Evolutionary conservation across 495 filamentous ascomycete genomes (phyloP).

Genomic region (Penicillium cinerascens): DNA sequence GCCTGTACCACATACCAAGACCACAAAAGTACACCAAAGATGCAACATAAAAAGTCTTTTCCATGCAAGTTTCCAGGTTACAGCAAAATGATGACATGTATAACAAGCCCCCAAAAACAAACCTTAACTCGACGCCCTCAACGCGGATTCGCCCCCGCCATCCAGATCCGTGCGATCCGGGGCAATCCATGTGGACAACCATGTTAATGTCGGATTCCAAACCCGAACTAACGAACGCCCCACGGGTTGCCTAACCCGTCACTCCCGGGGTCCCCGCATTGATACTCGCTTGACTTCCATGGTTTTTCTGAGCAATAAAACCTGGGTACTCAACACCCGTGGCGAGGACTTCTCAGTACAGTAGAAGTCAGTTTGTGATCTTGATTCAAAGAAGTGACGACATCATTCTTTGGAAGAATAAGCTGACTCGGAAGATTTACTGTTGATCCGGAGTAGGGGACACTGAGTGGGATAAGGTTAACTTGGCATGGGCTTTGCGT

Average conservation of each 20-base stretch:
- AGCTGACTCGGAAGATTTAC: neutral
- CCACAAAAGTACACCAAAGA: neutral
- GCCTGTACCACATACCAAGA: neutral
- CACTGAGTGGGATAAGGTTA: too few species aligned
- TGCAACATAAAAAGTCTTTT: neutral
- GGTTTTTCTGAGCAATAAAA: neutral
- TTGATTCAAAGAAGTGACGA: neutral
- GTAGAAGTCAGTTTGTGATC: neutral
- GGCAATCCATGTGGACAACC: neutral
- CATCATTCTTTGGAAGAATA: neutral
- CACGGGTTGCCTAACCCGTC: neutral
- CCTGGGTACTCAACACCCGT: neutral
- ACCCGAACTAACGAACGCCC: neutral
- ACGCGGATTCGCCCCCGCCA: slow-evolving; percentile 1
- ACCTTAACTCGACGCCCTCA: slow-evolving; percentile 5
- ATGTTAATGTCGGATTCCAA: neutral
- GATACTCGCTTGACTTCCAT: neutral
- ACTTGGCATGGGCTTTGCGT: too few species aligned
- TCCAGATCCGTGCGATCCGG: neutral
- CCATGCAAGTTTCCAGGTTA: neutral
- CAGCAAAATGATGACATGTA: neutral
- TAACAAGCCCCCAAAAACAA: neutral
- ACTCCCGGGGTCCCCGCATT: neutral
- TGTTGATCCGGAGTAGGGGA: neutral
- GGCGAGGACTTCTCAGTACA: neutral